These are phyloP conservation scores for Kurtzmaniella quercitrusa DNA, from an alignment of 1,139 yeast genomes.

Conservation along the genomic window DNA sequence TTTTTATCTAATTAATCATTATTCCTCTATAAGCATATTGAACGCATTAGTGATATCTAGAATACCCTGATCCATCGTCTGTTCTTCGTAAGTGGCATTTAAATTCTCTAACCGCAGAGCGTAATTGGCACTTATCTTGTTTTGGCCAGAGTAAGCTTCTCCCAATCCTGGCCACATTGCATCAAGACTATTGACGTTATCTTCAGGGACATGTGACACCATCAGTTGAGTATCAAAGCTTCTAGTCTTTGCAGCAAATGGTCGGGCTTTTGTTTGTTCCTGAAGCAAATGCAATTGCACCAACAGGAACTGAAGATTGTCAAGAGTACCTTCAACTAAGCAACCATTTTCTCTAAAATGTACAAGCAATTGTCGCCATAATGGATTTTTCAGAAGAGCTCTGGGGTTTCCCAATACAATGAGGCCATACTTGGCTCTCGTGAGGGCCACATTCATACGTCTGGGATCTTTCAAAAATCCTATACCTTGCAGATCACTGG, in stretches of 20 bases:
- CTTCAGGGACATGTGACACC: slow-evolving; percentile 38
- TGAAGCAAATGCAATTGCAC: slow-evolving; percentile 44
- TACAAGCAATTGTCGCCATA: slow-evolving; percentile 77
- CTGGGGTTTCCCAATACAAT: slow-evolving; percentile 82
- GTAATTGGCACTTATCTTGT: slow-evolving; percentile 37
- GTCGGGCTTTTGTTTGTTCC: background rate
- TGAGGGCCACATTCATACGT: slow-evolving; percentile 86
- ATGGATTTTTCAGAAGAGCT: slow-evolving; percentile 61
- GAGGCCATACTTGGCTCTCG: slow-evolving; percentile 86
- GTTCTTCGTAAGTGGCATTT: slow-evolving; percentile 18
- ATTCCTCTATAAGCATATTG: slow-evolving; percentile 34
- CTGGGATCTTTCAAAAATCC: slow-evolving; percentile 90
- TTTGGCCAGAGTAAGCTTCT: slow-evolving; percentile 14
- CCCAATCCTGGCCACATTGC: slow-evolving; percentile 36
- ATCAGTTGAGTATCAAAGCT: slow-evolving; percentile 46
- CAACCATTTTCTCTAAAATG: slow-evolving; percentile 85
- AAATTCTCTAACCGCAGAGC: slow-evolving; percentile 36
- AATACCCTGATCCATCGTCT: slow-evolving; percentile 30
- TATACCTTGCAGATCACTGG: slow-evolving; percentile 75
- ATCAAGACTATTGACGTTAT: slow-evolving; percentile 11
- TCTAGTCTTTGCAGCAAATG: background rate
- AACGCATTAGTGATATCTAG: slow-evolving; percentile 44
- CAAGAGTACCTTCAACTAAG: slow-evolving; percentile 88
- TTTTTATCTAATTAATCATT: background rate
- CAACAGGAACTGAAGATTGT: slow-evolving; percentile 68